Evolutionary conservation across 805 yeast genomes (phyloP).

Genomic region (Yamadazyma sp.): DNA sequence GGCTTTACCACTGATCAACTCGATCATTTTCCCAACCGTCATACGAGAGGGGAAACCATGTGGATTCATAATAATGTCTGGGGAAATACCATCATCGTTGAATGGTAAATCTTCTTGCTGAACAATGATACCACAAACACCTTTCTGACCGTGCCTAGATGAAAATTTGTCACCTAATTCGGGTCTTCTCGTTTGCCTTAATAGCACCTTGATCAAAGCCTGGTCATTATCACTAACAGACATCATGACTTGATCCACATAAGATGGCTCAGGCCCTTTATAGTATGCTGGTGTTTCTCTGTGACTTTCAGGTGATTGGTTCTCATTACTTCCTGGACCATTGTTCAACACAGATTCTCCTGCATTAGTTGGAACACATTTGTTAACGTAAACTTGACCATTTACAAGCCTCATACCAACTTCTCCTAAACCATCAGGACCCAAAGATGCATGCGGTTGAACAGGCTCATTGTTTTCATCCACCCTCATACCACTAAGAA

Average conservation of each 20-base stretch:
- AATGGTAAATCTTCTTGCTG: constrained; percentile 97
- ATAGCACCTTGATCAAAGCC: constrained; percentile 84
- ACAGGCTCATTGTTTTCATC: constrained; percentile 80
- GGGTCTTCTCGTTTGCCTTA: constrained; percentile 95
- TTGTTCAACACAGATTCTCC: constrained; percentile 54
- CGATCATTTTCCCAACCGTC: constrained; percentile 99
- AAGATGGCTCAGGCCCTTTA: constrained; percentile 93
- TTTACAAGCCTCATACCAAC: constrained; percentile 88
- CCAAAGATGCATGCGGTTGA: constrained; percentile 81
- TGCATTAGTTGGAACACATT: constrained; percentile 86
- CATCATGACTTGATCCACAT: constrained; percentile 97
- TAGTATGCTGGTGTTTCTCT: constrained; percentile 90
- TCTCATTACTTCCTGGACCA: constrained; percentile 18
- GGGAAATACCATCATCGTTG: constrained; percentile 86
- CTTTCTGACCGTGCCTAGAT: constrained; percentile 97
- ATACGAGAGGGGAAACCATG: constrained; percentile 99
- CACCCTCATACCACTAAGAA: constrained; percentile 86
- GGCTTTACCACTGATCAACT: constrained; percentile 93
- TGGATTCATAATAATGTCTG: constrained; percentile 98
- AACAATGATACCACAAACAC: constrained; percentile 98
- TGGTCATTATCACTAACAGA: constrained; percentile 94
- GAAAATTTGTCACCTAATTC: constrained; percentile 97
- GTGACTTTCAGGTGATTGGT: constrained; percentile 53
- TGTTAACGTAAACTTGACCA: constrained; percentile 93
- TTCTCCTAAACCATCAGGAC: constrained; percentile 95